Evolutionary conservation across 1,284 basidiomycete genomes (phyloP).

Genomic region (Cryptococcus sp.): DNA sequence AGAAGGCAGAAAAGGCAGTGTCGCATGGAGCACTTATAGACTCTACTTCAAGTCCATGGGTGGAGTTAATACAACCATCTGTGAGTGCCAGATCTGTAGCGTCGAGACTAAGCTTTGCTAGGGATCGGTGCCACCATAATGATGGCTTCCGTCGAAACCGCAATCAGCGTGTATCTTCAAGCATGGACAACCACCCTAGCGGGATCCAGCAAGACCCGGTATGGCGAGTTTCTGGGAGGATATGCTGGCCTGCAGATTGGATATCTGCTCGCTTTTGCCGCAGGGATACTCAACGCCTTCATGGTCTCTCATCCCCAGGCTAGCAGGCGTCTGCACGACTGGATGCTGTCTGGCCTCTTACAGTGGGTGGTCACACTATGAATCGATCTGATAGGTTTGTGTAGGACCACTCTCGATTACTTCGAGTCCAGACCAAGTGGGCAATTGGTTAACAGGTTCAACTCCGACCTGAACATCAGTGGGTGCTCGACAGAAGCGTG

Average conservation of each 20-base stretch:
- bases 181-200: slow-evolving; percentile 21
- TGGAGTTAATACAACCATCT: slow-evolving; percentile 5
- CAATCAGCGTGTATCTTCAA: slow-evolving; percentile 24
- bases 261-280: slow-evolving; percentile 14
- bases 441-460: slow-evolving; percentile 28
- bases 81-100: slow-evolving; percentile 4
- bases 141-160: slow-evolving; percentile 6
- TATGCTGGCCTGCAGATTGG: slow-evolving; percentile 25
- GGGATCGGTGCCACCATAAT: slow-evolving; percentile 11
- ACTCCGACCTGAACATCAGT: slow-evolving; percentile 25
- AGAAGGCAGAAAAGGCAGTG: slow-evolving; percentile 67
- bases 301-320: slow-evolving; percentile 20
- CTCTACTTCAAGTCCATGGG: slow-evolving; percentile 19
- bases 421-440: slow-evolving; percentile 15
- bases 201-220: slow-evolving; percentile 4
- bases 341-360: slow-evolving; percentile 19
- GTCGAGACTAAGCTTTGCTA: neutral
- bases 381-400: neutral
- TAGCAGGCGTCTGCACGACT: slow-evolving; percentile 17
- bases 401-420: slow-evolving; percentile 12
- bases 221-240: slow-evolving; percentile 26
- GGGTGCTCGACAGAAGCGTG: neutral
- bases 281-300: slow-evolving; percentile 15
- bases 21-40: slow-evolving; percentile 69
- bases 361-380: slow-evolving; percentile 2